Conservation (phyloP, 805 yeast genomes). For the Metschnikowia vanudenii region DNA sequence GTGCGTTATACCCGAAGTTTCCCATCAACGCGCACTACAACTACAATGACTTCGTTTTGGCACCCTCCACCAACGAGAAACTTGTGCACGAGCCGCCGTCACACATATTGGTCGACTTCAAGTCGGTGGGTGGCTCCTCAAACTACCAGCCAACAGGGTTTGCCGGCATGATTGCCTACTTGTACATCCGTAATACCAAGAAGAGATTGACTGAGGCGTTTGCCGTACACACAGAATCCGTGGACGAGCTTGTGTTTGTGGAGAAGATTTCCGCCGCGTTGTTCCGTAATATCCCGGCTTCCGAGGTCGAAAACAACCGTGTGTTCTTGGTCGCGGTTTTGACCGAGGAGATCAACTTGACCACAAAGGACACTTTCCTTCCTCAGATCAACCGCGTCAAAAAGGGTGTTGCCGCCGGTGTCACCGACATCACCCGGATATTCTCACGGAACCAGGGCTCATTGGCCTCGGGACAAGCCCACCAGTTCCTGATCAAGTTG, state of each 20-base stretch:
- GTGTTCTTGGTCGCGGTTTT: constrained; percentile 74
- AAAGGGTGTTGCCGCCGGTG: constrained; percentile 87
- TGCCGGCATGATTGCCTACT: constrained; percentile 67
- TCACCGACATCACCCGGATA: constrained; percentile 76
- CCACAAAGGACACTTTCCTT: constrained; percentile 26
- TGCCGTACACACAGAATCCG: constrained; percentile 60
- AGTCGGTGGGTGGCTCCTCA: constrained; percentile 61
- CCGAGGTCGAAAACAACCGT: constrained; percentile 60
- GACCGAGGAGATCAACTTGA: constrained; percentile 63
- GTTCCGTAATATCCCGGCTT: constrained; percentile 71
- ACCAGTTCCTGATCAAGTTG: constrained; percentile 67
- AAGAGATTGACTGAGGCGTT: constrained; percentile 77
- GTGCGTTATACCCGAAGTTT: constrained; percentile 71
- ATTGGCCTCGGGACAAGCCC: constrained; percentile 59
- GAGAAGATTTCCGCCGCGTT: constrained; percentile 77
- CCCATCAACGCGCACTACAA: constrained; percentile 48
- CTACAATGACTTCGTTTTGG: constrained; percentile 31
- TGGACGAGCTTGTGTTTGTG: constrained; percentile 52
- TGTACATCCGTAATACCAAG: constrained; percentile 64
- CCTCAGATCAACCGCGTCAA: constrained; percentile 48
- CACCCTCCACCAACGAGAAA: constrained; percentile 47
- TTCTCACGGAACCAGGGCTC: constrained; percentile 66
- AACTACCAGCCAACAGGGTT: constrained; percentile 63
- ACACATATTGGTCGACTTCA: constrained; percentile 75
- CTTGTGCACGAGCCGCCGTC: constrained; percentile 54